phyloP scores from a whole-genome alignment of 495 filamentous ascomycete genomes.

The Trichodelitschia bisporula region DNA sequence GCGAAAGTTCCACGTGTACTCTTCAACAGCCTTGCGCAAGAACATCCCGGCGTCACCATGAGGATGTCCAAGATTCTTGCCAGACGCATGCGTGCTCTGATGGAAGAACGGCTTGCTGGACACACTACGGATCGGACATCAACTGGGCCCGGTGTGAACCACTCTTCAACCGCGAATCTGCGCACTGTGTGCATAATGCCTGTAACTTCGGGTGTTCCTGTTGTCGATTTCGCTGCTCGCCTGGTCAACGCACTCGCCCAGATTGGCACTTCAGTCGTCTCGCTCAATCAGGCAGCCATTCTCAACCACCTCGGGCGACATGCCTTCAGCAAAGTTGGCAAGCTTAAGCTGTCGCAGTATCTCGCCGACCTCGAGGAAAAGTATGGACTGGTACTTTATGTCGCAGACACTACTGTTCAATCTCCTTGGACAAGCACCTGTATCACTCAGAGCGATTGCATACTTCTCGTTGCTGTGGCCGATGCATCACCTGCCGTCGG shows the following conservation, averaged over 20 bases:
- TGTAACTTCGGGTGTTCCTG: constrained; percentile 73
- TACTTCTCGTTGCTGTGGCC: constrained; percentile 74
- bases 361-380: constrained; percentile 93
- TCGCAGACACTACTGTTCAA: constrained; percentile 92
- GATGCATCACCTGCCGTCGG: constrained; percentile 77
- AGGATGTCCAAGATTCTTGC: constrained; percentile 98
- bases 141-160: constrained; percentile 35
- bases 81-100: constrained; percentile 68
- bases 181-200: constrained; percentile 82
- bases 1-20: constrained; percentile 89
- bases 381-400: constrained; percentile 84
- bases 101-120: constrained; percentile 56
- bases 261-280: constrained; percentile 75
- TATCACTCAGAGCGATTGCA: constrained; percentile 87
- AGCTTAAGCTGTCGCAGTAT: constrained; percentile 86
- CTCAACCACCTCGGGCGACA: constrained; percentile 83
- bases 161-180: constrained; percentile 72
- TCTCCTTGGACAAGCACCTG: constrained; percentile 97
- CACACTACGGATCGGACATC: constrained; percentile 18
- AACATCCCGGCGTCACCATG: constrained; percentile 94
- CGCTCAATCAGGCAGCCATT: constrained; percentile 80
- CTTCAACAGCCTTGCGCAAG: constrained; percentile 90
- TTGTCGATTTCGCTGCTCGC: constrained; percentile 84
- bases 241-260: constrained; percentile 68
- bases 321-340: constrained; percentile 93